Base-by-base conservation (phyloP, 169 alveolate genomes). In the Eimeria necatrix region DNA sequence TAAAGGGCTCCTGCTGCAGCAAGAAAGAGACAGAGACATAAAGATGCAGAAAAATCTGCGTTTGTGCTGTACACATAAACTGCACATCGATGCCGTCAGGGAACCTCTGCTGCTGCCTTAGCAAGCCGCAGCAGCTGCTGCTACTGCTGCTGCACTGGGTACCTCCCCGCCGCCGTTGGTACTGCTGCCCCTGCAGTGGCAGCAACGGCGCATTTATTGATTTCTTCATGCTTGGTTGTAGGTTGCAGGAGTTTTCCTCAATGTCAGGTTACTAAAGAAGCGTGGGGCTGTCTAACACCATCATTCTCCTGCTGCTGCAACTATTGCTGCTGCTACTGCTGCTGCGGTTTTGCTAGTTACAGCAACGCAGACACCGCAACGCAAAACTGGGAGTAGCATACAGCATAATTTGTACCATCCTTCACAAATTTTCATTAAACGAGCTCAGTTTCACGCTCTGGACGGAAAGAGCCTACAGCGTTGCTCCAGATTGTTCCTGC, bases 71-170 rank as follows among this genome's bases (percentile, higher is more conserved):
- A 20, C 73, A 61, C 22, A 61, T 61, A 61, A 26, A 20, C 16
- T 61, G 73, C 73, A 61, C 73, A 61, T 61, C 73, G 73, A 61
- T 61, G 73, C 22, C 73, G 22, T 20, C 73, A 61, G 73, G 73
- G 73, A 61, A 26, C 73, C 73, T n/a, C 73, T 61, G 73, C 73
- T 61, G 73, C 73, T 61, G 73, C 73, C 73, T 61, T 12, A 26
- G 73, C 73, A 61, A 61, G 73, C 73, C 73, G 73, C 73, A n/a
- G 22, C 73, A 61, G 73, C 73, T 61, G 73, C 73, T 61, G 73
- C 73, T 61, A 26, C 73, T 61, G 73, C 73, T 61, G 73, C 73
- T 61, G 73, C 73, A 61, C 73, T 61, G 73, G 73, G 22, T 61
- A 16, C 73, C 73, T 61, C 73, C 73, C 73, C 73, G 73, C 24